Percentiles rank a stretch among this genome's conserved stretches.
Evolutionary conservation across 768 basidiomycete genomes (phyloP).

Genomic region (Gloeopeniophorella convolvens): DNA sequence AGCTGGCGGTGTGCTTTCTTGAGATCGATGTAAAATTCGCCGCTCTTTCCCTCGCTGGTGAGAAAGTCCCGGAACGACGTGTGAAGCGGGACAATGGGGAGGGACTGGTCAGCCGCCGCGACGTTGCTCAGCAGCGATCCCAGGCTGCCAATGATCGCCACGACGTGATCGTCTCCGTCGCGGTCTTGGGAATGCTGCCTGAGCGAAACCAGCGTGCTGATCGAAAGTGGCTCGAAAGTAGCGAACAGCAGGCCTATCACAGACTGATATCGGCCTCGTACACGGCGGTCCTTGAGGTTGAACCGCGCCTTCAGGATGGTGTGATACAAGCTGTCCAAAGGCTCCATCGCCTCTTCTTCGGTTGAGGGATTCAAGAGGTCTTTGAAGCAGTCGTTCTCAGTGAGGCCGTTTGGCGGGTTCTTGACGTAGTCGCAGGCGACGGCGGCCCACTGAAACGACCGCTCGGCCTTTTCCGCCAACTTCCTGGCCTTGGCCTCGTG

Average conservation of each 20-base stretch:
- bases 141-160: neutral
- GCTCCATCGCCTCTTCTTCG: too few relatives aligned
- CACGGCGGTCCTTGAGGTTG: too few relatives aligned
- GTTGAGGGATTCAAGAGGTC: too few relatives aligned
- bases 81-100: neutral
- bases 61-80: constrained; percentile 3
- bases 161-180: neutral
- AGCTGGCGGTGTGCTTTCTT: neutral
- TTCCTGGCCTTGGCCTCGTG: neutral
- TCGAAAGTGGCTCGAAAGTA: neutral
- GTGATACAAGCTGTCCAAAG: too few relatives aligned
- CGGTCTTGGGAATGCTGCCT: neutral
- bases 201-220: neutral
- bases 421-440: neutral
- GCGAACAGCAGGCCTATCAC: neutral
- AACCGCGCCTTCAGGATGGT: too few relatives aligned
- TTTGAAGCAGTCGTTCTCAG: too few relatives aligned
- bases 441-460: neutral
- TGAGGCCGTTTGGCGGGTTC: too few relatives aligned
- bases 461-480: neutral
- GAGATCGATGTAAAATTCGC: neutral
- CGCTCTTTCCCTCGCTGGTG: neutral
- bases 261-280: neutral
- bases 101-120: neutral
- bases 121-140: constrained; percentile 1